Percentiles rank a stretch among this genome's conserved stretches.
phyloP scores from a whole-genome alignment of 805 yeast species.

The Myxozyma geophila region DNA sequence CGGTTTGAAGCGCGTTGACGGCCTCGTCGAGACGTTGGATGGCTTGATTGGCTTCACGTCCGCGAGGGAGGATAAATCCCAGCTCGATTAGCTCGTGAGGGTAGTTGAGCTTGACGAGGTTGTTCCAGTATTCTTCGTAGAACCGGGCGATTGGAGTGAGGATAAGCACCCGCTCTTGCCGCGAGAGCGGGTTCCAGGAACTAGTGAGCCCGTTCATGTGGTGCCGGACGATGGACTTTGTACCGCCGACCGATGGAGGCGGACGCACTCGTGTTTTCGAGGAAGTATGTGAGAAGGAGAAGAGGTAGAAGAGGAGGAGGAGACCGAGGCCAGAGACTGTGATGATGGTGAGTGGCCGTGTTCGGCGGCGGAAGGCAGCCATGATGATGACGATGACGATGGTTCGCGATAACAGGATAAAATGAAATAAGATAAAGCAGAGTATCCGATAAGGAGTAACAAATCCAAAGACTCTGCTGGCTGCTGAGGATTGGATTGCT shows the following conservation, averaged over 20 bases:
- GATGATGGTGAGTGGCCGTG: slow-evolving; percentile 16
- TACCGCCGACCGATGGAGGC: slow-evolving; percentile 35
- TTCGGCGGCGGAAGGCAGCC: slow-evolving; percentile 12
- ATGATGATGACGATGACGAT: neutral
- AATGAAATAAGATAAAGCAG: no score
- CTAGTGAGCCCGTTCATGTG: slow-evolving; percentile 80
- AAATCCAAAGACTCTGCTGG: no score
- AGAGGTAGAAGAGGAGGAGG: slow-evolving; percentile 20
- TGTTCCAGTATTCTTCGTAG: slow-evolving; percentile 85
- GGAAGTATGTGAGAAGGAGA: slow-evolving; percentile 15
- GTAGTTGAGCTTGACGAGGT: slow-evolving; percentile 71
- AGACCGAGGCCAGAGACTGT: slow-evolving; percentile 14
- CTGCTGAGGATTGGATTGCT: no score
- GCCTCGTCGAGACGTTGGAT: slow-evolving; percentile 73
- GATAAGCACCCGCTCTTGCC: slow-evolving; percentile 81
- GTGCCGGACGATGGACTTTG: slow-evolving; percentile 54
- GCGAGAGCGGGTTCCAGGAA: slow-evolving; percentile 69
- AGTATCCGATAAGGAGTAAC: no score
- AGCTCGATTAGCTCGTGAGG: slow-evolving; percentile 84
- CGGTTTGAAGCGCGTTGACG: slow-evolving; percentile 70
- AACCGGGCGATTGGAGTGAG: slow-evolving; percentile 91
- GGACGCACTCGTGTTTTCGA: slow-evolving; percentile 23
- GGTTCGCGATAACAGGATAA: neutral
- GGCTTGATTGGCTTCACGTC: slow-evolving; percentile 79
- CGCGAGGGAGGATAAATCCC: slow-evolving; percentile 90